Base-by-base conservation (phyloP, 2,329 filamentous ascomycete species). In the Periconia macrospinosa region DNA sequence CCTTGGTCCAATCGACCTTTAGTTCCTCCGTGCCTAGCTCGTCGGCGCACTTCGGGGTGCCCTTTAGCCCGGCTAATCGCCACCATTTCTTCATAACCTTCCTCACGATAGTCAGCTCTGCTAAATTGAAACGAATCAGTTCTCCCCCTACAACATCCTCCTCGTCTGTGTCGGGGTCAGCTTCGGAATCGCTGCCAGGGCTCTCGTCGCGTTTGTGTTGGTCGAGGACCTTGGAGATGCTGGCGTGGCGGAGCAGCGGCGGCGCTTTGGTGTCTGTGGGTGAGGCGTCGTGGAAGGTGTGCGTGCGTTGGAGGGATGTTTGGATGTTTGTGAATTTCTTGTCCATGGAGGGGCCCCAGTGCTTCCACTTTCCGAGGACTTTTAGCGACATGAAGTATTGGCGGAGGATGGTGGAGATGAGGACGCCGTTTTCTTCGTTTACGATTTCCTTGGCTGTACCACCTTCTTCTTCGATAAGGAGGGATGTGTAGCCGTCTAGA, bases 361-460 rank as follows among this genome's bases (percentile, higher is more conserved):
- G 81, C 55, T 84, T 86, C 92, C 92, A 96, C 64, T 85, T 85
- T 17, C 91, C 90, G 23, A 96, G 76, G 1, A 92, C 88, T 52
- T 90, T 90, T 42, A 96, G 80, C 7, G 87, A 89, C 82, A 96
- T 88, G 74, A 96, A 96, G 74, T 96, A 96, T 70, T 96, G 92
- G 13, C 92, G 85, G 18, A 97, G 80, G 71, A 97, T 87, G 67
- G 89, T 90, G 46, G 89, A 92, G 63, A 96, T 90, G 52, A 96
- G 80, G 15, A 95, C 86, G 3, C 92, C 92, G 61, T 90, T 92
- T 69, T 97, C 92, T 66, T 96, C 91, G 30, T 86, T 86, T 6
- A 96, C 87, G 15, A 96, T 76, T 68, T 92, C 90, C 61, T 91
- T 86, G 1, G 87, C 89, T 3, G 82, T 76, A 15, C 91, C 91